These are phyloP conservation scores for Escallonia rubra DNA, from an alignment of 129 eudicot genomes.

Conservation along the genomic window DNA sequence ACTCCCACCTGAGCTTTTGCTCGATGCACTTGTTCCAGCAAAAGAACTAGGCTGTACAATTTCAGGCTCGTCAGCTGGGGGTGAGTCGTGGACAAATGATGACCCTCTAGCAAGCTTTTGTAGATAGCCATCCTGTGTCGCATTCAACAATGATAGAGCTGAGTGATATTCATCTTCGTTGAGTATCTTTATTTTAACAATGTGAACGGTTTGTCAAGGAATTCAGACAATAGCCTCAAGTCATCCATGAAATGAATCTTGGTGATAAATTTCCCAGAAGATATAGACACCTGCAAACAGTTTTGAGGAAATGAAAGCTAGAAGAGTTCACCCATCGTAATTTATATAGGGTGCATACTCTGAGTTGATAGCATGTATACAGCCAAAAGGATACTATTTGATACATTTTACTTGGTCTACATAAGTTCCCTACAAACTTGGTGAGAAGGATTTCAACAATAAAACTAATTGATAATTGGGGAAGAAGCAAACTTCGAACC, in stretches of 20 bases:
- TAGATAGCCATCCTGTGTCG: slow-evolving; percentile 39
- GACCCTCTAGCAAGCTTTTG: slow-evolving; percentile 30
- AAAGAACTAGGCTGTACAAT: slow-evolving; percentile 20
- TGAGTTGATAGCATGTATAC: too few relatives aligned
- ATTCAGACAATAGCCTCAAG: slow-evolving; percentile 6
- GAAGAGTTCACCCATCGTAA: too few relatives aligned
- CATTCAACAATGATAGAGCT: slow-evolving; percentile 37
- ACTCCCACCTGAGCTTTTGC: slow-evolving; percentile 17
- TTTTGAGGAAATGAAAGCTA: too few relatives aligned
- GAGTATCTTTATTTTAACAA: slow-evolving; percentile 36
- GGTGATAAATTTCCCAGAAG: too few relatives aligned
- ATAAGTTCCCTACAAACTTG: too few relatives aligned
- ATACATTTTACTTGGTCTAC: too few relatives aligned
- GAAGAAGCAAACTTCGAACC: background rate
- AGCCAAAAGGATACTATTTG: too few relatives aligned
- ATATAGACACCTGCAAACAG: too few relatives aligned
- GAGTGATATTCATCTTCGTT: slow-evolving; percentile 37
- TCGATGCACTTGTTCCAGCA: slow-evolving; percentile 27
- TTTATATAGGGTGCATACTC: too few relatives aligned
- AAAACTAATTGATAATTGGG: too few relatives aligned
- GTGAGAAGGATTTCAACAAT: too few relatives aligned
- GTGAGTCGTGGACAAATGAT: slow-evolving; percentile 42
- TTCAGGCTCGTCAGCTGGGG: slow-evolving; percentile 26
- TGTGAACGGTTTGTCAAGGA: slow-evolving; percentile 45
- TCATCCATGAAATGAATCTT: background rate